Conservation (phyloP, 371 early-diverging fungal species). For the Lichtheimia hyalospora region DNA sequence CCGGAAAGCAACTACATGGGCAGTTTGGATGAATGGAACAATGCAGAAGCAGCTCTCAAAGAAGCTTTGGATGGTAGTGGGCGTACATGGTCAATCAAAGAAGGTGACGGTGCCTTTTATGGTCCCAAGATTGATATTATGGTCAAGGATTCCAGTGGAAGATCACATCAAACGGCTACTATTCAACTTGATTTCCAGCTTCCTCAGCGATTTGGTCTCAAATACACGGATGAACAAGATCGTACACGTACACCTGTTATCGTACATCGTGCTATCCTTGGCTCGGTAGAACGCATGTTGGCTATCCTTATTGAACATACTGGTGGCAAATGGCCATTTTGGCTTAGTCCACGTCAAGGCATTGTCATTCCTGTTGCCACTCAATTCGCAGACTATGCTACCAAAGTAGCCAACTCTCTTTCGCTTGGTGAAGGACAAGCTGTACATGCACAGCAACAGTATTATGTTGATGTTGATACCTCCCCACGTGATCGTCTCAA, state of each 20-base stretch:
- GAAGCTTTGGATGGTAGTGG: conserved; percentile 81
- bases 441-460: conserved; percentile 23
- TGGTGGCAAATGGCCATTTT: conserved; percentile 96
- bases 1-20: conserved; percentile 95
- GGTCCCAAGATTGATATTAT: conserved; percentile 99
- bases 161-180: conserved; percentile 98
- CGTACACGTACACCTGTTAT: conserved; percentile 83
- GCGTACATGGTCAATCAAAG: conserved; percentile 87
- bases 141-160: conserved; percentile 91
- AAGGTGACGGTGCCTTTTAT: conserved; percentile 99
- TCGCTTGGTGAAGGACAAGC: conserved; percentile 22
- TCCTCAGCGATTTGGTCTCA: conserved; percentile 87
- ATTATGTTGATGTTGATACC: conserved; percentile 81
- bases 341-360: conserved; percentile 97
- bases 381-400: conserved; percentile 48
- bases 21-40: conserved; percentile 88
- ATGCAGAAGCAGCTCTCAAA: conserved; percentile 85
- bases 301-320: conserved; percentile 93
- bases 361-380: conserved; percentile 85
- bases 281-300: conserved; percentile 94
- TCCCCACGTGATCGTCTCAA: conserved; percentile 82
- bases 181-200: conserved; percentile 98
- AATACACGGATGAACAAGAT: conserved; percentile 65
- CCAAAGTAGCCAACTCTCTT: conserved; percentile 36
- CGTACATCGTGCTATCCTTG: conserved; percentile 94